Evolutionary conservation across 805 yeast species (phyloP), one percentile per base, ranked within the genome.

Genomic region (Yarrowia divulgata): DNA sequence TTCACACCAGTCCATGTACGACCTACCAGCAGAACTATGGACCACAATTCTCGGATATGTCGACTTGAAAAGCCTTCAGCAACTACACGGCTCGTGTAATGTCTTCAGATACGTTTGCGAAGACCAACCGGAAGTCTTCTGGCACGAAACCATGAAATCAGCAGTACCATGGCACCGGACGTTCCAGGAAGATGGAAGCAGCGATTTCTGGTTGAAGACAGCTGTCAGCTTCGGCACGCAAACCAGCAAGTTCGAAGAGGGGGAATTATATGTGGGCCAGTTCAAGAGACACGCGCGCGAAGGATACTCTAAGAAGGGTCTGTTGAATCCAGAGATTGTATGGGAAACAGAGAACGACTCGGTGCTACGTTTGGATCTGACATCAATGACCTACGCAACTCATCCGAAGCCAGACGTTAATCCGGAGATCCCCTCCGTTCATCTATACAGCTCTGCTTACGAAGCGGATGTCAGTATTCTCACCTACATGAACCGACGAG

Each of bases 21-120:
- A 18, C 29, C 66, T 60, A 45, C 66, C 66, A 34, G 35, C 66
- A 60, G 66, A 60, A 60, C 66, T 60, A 60, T 60, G 66, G 66
- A 45, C 52, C 13, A 34, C 19, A 1, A 45, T 60, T 18, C 52
- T 60, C 8, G 52, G 34, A 18, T 43, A 43, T 8, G 42, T 60
- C 18, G 66, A 60, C 42, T 32, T 60, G 50, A 43, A 45, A 34
- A 43, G 52, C 42, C 52, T 60, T 3, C 66, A 60, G 34, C 50
- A 45, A 43, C 19, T 60, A 29, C 52, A 60, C 52, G 13, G 32
- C 32, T 60, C 66, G 32, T 60, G 66, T 19, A n/a, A 18, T 16
- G 13, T 6, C 14, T 60, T 60, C 23, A 10, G 18, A 16, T 14
- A 18, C 5, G 8, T 60, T 7, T 60, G 66, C 18, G 66, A 45